phyloP scores from a whole-genome alignment of 495 filamentous ascomycete species.

The Astrothelium subdiscretum region DNA sequence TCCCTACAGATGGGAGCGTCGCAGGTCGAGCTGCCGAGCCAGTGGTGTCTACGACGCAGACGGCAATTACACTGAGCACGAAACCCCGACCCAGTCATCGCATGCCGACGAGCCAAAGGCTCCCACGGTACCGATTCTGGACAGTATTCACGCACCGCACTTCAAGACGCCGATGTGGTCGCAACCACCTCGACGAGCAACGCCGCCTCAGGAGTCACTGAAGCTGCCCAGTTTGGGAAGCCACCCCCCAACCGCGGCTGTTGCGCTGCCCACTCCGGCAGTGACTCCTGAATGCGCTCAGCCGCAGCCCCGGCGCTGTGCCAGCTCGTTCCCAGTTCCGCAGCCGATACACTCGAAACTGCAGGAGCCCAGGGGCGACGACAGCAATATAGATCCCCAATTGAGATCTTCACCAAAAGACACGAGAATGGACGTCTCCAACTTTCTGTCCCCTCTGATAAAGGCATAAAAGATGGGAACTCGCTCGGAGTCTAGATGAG shows the following conservation, averaged over 20 bases:
- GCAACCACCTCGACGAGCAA: neutral
- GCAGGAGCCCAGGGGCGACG: neutral
- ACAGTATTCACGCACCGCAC: neutral
- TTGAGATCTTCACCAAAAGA: neutral
- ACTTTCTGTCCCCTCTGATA: neutral
- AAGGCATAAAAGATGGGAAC: no score
- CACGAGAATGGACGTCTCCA: neutral
- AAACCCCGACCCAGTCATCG: neutral
- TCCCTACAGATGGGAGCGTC: neutral
- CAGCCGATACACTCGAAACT: neutral
- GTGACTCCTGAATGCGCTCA: neutral
- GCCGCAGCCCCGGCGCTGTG: neutral
- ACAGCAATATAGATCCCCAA: neutral
- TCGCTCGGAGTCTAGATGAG: no score
- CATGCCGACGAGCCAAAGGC: neutral
- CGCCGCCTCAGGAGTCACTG: neutral
- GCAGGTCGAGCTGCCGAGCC: neutral
- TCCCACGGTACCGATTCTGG: neutral
- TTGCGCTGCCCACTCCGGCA: neutral
- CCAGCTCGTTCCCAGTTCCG: neutral
- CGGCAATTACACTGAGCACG: neutral
- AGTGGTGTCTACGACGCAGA: neutral
- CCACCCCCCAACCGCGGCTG: neutral
- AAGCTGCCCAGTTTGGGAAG: neutral
- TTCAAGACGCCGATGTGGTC: slow-evolving; percentile 1